Conservation (phyloP, 306 rosid species). For the Mimosa pudica region DNA sequence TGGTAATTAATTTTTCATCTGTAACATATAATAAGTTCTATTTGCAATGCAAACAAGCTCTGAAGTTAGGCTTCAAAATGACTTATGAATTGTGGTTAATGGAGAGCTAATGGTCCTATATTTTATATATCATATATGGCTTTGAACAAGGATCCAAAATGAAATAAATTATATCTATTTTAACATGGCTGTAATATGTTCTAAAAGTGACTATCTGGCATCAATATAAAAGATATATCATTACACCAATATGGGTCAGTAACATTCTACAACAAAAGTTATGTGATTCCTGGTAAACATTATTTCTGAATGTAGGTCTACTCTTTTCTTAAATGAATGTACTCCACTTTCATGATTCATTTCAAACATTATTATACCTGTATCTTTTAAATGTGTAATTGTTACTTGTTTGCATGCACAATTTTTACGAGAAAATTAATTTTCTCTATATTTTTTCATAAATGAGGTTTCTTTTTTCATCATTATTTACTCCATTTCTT, state of each 20-base stretch:
- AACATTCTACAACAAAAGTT: neutral
- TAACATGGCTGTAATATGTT: neutral
- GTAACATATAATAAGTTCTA: conserved; percentile 25
- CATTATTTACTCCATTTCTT: conserved; percentile 13
- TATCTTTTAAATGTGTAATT: conserved; percentile 9
- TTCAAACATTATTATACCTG: neutral
- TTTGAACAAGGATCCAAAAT: neutral
- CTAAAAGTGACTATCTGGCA: conserved; percentile 1
- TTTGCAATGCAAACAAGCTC: conserved; percentile 4
- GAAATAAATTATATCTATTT: neutral
- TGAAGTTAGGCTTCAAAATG: conserved; percentile 7
- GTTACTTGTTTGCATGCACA: conserved; percentile 16
- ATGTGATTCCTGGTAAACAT: neutral
- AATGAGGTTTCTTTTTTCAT: conserved; percentile 11
- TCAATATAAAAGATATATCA: neutral
- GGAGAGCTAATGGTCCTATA: neutral
- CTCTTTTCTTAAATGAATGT: neutral
- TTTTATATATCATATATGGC: neutral
- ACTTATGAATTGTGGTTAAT: conserved; percentile 13
- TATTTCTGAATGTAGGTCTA: conserved; percentile 24
- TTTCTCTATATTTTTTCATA: conserved; percentile 20
- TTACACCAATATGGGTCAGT: neutral
- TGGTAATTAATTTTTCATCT: conserved; percentile 48
- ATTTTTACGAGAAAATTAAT: conserved; percentile 20
- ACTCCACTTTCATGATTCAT: neutral